Conservation (phyloP, 2,329 filamentous ascomycete genomes). For the Conoideocrella luteorostrata region DNA sequence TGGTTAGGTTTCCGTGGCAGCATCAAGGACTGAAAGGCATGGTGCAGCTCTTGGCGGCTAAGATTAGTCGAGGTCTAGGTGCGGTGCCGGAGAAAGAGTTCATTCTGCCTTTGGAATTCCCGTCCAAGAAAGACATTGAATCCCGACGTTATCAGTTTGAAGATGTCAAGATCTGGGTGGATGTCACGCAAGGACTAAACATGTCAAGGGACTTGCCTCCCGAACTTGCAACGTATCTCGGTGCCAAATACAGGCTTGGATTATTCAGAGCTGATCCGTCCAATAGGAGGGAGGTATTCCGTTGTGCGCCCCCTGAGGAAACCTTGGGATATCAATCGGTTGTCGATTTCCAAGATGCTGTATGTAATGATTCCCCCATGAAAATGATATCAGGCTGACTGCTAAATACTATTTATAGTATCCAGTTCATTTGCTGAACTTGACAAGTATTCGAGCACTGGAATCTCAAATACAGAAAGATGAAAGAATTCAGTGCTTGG, state of each 20-base stretch:
- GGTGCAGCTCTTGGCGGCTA: constrained; percentile 40
- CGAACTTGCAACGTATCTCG: constrained; percentile 60
- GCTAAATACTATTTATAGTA: no score
- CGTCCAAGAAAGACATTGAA: constrained; percentile 49
- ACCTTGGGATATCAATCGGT: constrained; percentile 58
- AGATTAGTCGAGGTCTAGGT: constrained; percentile 41
- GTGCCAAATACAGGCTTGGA: constrained; percentile 57
- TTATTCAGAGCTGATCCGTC: constrained; percentile 62
- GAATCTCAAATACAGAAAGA: constrained; percentile 49
- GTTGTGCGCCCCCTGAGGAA: constrained; percentile 52
- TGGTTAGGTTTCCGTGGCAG: constrained; percentile 60
- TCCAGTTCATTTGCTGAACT: constrained; percentile 61
- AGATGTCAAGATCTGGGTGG: constrained; percentile 60
- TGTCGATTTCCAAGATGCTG: constrained; percentile 64
- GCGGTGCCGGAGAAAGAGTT: constrained; percentile 57
- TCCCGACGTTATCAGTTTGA: constrained; percentile 53
- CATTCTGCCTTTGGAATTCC: constrained; percentile 58
- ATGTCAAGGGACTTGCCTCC: constrained; percentile 51
- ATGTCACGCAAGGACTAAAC: constrained; percentile 49
- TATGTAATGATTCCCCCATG: constrained; percentile 38
- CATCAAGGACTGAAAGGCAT: constrained; percentile 42
- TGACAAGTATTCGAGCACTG: constrained; percentile 57
- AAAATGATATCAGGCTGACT: no score
- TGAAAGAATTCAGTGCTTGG: constrained; percentile 42
- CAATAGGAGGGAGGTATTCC: constrained; percentile 50